These are phyloP conservation scores for Suhomyces vadensis DNA, from an alignment of 805 yeast species.

Conservation along the genomic window DNA sequence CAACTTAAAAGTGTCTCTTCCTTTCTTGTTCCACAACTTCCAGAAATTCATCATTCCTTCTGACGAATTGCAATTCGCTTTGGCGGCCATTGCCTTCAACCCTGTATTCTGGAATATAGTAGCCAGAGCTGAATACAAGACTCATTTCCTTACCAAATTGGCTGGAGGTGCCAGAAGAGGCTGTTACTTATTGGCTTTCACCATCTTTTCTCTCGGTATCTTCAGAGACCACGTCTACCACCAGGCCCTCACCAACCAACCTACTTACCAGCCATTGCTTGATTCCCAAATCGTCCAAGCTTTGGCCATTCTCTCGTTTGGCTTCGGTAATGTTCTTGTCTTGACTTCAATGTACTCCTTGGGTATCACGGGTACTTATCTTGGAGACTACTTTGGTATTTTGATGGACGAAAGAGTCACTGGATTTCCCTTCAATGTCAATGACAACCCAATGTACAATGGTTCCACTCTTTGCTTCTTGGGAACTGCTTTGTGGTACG, in stretches of 20 bases:
- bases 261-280: conserved; percentile 56
- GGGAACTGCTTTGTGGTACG: conserved; percentile 86
- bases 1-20: conserved; percentile 16
- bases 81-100: conserved; percentile 78
- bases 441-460: conserved; percentile 94
- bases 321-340: conserved; percentile 77
- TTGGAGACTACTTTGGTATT: conserved; percentile 97
- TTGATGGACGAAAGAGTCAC: conserved; percentile 88
- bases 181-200: conserved; percentile 78
- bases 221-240: conserved; percentile 76
- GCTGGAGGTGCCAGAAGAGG: conserved; percentile 70
- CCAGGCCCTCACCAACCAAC: conserved; percentile 70
- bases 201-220: conserved; percentile 85
- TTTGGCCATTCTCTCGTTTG: conserved; percentile 59
- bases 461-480: conserved; percentile 88
- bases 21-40: conserved; percentile 20
- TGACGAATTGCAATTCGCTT: conserved; percentile 37
- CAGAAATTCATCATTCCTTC: conserved; percentile 23
- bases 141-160: conserved; percentile 72
- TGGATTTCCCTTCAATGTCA: conserved; percentile 88
- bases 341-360: conserved; percentile 84
- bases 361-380: conserved; percentile 94
- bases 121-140: conserved; percentile 82
- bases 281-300: conserved; percentile 39
- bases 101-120: conserved; percentile 95